These are phyloP conservation scores for Sclerotinia borealis DNA, from an alignment of 2,329 filamentous ascomycete genomes.

Conservation along the genomic window DNA sequence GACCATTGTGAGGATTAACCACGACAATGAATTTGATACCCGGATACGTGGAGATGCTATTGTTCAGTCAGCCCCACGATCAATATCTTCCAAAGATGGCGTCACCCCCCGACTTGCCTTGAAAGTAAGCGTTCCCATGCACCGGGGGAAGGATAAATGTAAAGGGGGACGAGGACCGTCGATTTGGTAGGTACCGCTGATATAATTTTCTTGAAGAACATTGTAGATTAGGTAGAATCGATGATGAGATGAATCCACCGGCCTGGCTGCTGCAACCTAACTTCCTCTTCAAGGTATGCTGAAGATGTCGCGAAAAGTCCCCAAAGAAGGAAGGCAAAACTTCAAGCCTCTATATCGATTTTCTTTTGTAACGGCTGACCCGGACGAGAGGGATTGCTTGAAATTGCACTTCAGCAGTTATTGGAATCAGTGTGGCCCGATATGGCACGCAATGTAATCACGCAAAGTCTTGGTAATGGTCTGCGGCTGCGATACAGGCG, in stretches of 20 bases:
- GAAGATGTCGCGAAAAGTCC: background rate
- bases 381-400: constrained; percentile 2
- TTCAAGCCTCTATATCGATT: constrained; percentile 11
- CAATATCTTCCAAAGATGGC: background rate
- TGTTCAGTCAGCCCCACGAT: constrained; percentile 8
- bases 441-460: constrained; percentile 12
- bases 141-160: constrained; percentile 20
- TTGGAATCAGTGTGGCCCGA: background rate
- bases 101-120: constrained; percentile 12
- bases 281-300: constrained; percentile 5
- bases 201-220: background rate
- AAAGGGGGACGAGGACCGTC: constrained; percentile 23
- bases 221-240: background rate
- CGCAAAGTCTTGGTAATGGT: background rate
- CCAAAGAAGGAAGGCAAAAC: constrained; percentile 5
- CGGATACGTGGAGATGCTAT: constrained; percentile 17
- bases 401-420: constrained; percentile 5
- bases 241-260: background rate
- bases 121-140: constrained; percentile 20
- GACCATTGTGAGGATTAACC: constrained; percentile 29
- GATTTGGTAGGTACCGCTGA: constrained; percentile 5
- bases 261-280: background rate
- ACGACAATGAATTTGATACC: constrained; percentile 23
- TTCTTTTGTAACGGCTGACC: background rate
- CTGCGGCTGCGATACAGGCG: background rate